Evolutionary conservation across 2,329 filamentous ascomycete species (phyloP).

Genomic region (Microcyclospora pomicola): DNA sequence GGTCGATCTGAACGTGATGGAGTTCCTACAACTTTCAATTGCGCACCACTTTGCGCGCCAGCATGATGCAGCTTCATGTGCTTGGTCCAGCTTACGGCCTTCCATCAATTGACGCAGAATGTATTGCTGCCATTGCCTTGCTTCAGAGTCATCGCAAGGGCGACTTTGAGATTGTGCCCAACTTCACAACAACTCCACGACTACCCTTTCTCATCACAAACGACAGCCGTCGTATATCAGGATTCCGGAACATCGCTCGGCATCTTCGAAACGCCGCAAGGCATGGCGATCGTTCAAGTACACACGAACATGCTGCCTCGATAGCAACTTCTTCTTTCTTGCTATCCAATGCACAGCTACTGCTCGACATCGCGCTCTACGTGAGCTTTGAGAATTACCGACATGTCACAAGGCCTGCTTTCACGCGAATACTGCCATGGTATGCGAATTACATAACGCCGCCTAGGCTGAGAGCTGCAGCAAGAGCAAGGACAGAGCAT

Average conservation of each 20-base stretch:
- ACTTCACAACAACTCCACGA: constrained; percentile 21
- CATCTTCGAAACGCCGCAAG: constrained; percentile 32
- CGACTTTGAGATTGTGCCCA: constrained; percentile 57
- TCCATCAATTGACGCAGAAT: constrained; percentile 83
- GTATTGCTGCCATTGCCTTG: constrained; percentile 69
- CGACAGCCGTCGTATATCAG: constrained; percentile 42
- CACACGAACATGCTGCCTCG: constrained; percentile 24
- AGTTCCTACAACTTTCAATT: no score
- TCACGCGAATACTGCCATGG: constrained; percentile 66
- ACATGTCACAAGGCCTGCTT: constrained; percentile 61
- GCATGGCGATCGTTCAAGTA: background rate
- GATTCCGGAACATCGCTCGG: constrained; percentile 47
- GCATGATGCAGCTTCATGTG: constrained; percentile 54
- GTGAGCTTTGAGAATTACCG: constrained; percentile 82
- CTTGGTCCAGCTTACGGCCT: constrained; percentile 83
- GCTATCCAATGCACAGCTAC: constrained; percentile 56
- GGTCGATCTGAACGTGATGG: no score
- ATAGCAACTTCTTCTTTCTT: constrained; percentile 42
- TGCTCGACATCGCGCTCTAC: constrained; percentile 79
- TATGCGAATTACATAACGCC: constrained; percentile 81
- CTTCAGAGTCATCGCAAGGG: constrained; percentile 46
- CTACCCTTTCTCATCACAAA: constrained; percentile 33
- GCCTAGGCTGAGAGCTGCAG: constrained; percentile 54
- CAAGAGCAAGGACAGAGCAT: constrained; percentile 49
- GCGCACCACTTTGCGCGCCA: no score